Evolutionary conservation across 768 basidiomycete species (phyloP), one percentile per base, ranked within the genome.

Genomic region (Clathrus columnatus): DNA sequence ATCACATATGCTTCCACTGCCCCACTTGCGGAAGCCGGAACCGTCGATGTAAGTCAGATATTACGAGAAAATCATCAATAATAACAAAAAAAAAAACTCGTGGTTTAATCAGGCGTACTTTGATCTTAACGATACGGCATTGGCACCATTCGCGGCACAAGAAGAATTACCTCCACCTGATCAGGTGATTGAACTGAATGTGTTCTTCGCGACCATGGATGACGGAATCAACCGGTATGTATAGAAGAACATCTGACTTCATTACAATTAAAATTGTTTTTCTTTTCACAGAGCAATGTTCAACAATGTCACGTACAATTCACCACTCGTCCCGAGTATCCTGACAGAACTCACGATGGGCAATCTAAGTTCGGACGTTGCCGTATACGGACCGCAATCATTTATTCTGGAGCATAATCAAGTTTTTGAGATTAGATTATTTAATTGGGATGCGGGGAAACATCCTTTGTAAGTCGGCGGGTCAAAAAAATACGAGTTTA

Each of bases 331-430:
- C 7, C 92, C 95, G 1, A 76, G 85, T 0, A 69, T 93, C 60
- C 76, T 96, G 57, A 87, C 87, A 18, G 79, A 72, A 56, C 70
- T 94, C 57, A 87, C 80, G 10, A 82, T 97, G 60, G 93, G 90
- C 5, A 44, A 71, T 0, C 85, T 88, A 64, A 86, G 88, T 7
- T 82, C 83, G 2, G 69, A 72, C n/a, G 71, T 70, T 16, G 67
- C 64, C 5, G 85, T 89, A 4, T 99, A 97, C 67, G 95, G 95
- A 1, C 82, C 83, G 0, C 75, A 77, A 63, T 85, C 83, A 61
- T 87, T 86, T 61, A 77, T 93, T 14, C 66, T 96, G 17, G 73
- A 90, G 20, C 82, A 88, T 58, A 70, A 81, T 47, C 83, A 90
- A 2, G 84, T 87, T 0, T 71, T 63, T 30, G 67, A 75, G 57